phyloP scores from a whole-genome alignment of 1,284 basidiomycete genomes.

The Ganoderma sinense region DNA sequence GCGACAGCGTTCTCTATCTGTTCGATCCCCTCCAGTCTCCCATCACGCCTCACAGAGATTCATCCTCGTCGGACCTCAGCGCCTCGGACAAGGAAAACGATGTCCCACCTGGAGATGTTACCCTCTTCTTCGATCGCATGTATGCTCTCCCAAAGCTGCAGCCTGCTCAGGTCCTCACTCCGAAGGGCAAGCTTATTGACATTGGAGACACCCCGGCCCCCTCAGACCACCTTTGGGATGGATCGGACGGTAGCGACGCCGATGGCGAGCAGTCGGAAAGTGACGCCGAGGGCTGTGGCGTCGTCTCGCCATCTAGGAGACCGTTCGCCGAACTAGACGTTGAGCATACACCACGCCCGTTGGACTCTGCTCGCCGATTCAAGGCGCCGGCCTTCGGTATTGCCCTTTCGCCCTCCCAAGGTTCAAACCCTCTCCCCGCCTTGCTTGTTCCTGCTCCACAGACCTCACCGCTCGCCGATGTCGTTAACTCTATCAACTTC shows the following conservation, averaged over 20 bases:
- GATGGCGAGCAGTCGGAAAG: slow-evolving; percentile 25
- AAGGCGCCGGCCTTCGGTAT: slow-evolving; percentile 14
- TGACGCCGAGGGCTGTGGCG: slow-evolving; percentile 7
- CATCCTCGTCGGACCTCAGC: slow-evolving; percentile 42
- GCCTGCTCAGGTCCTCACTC: slow-evolving; percentile 38
- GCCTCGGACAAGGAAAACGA: slow-evolving; percentile 67
- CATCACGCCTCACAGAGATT: slow-evolving; percentile 33
- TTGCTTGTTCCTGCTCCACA: slow-evolving; percentile 36
- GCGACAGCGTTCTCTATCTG: slow-evolving; percentile 57
- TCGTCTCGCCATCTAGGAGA: slow-evolving; percentile 12
- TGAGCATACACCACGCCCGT: slow-evolving; percentile 26
- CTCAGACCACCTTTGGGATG: slow-evolving; percentile 41
- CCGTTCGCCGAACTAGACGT: slow-evolving; percentile 33
- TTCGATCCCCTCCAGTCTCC: slow-evolving; percentile 60
- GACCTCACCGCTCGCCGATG: slow-evolving; percentile 43
- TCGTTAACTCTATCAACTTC: slow-evolving; percentile 46
- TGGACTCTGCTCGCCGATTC: slow-evolving; percentile 9
- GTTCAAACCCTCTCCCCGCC: slow-evolving; percentile 10
- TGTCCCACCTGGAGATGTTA: slow-evolving; percentile 49
- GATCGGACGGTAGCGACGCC: slow-evolving; percentile 25
- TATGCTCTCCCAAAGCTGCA: slow-evolving; percentile 39
- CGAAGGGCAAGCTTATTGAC: slow-evolving; percentile 63
- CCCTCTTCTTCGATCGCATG: slow-evolving; percentile 57
- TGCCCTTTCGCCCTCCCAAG: slow-evolving; percentile 6
- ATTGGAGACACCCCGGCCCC: slow-evolving; percentile 51